Base-by-base conservation (phyloP, 169 alveolate genomes). In the Perkinsus olseni region DNA sequence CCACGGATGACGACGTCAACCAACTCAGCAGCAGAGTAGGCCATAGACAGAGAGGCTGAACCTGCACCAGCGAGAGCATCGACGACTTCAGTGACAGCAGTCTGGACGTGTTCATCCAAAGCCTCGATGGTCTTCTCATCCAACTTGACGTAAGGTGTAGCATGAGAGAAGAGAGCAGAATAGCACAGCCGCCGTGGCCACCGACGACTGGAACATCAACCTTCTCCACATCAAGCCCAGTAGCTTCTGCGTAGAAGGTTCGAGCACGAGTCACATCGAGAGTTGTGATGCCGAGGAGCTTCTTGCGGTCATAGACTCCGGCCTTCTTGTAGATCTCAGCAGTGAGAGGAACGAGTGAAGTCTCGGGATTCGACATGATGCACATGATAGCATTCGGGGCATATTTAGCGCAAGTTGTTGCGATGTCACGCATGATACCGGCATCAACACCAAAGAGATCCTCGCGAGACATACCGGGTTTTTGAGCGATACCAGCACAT, bases 21-120 rank as follows among this genome's bases (percentile, higher is more conserved):
- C 50, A 48, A 91, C 93, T 45, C 93, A 51, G 93, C 93, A 45
- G 90, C 93, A 24, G 93, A 36, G 93, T 45, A 91, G 21, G 91
- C 93, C 93, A 91, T 91, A 74, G 93, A 91, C 74, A 91, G 90
- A 4, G 93, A 39, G 74, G 93, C 93, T 6, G 91, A 45, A 36
- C 93, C 93, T 37, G 93, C 93, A 37, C 93, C 93, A 39, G 50
- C 93, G 39, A 39, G 50, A 36, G 90, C 91, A 51, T 91, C 62
- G 50, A 91, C 93, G 90, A 91, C 93, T 74, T 91, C 93, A 74
- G 50, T 74, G 20, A 51, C 93, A 38, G 90, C 93, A 38, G 62
- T 39, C 82, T 45, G 74, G 90, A 91, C 62, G 31, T 74, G 93
- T 31, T 91, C 34, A 28, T 51, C 62, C 38, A 91, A 38, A 36